Base-by-base conservation (phyloP, 352 stramenopile species). In the Globisporangium paddicum region DNA sequence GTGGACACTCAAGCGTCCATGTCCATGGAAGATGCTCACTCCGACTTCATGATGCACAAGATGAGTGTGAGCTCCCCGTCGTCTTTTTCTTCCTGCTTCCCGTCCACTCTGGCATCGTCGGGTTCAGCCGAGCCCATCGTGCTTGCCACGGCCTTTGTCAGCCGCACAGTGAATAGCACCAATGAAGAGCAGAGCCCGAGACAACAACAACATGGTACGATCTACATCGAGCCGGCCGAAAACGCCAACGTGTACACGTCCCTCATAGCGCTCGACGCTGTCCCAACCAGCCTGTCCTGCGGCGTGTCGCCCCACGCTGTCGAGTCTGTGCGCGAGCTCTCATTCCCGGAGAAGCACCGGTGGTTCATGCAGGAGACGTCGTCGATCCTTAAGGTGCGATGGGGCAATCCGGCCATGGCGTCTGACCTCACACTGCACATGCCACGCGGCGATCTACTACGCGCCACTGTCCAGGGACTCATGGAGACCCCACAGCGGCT, bases 351-450 rank as follows among this genome's bases (percentile, higher is more conserved):
- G 59, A 81, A 82, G 55, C 76, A 86, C 32, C 69, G 65, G 5
- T 86, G 73, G 71, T 82, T 86, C 41, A 71, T 86, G 64, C 71
- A 81, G 26, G 68, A 83, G 40, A 78, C 73, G 9, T 70, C 66
- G 2, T 55, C 62, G 30, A 71, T 86, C 19, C 48, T 82, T 7
- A 71, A 79, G 16, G 60, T 66, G 46, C 70, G 73, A 0, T 81
- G 71, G 71, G 50, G 60, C 9, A 68, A 62, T 28, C 68, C 71
- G 5, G 65, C 63, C 5, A 40, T 68, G 6, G 26, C 44, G 7
- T 62, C 25, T n/a, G 63, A 75, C 16, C 28, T 69, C 6, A 69
- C 57, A 19, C 63, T 86, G 34, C n/a, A 71, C 10, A 59, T 75
- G 5, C 58, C 68, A 7, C 73, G 76, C 21, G 60, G 73, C 10